These are phyloP conservation scores for Auricularia cornea DNA, from an alignment of 768 basidiomycete species.

Conservation along the genomic window DNA sequence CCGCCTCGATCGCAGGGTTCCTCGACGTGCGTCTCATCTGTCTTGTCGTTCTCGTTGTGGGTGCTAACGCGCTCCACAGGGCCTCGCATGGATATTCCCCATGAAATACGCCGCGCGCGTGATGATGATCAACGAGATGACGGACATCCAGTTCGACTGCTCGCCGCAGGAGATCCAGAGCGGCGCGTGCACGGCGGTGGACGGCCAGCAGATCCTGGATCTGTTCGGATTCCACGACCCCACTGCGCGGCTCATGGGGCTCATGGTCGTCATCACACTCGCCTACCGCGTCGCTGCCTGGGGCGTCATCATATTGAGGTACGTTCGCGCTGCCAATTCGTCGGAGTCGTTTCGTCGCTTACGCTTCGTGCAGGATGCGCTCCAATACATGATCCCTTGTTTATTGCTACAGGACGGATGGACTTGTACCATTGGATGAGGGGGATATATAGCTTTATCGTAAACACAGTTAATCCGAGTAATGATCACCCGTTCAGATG, in stretches of 20 bases:
- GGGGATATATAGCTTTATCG: too few relatives aligned
- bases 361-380: too few relatives aligned
- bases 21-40: neutral
- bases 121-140: slow-evolving; percentile 2
- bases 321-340: neutral
- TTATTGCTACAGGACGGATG: too few relatives aligned
- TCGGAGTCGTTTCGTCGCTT: too few relatives aligned
- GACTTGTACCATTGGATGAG: too few relatives aligned
- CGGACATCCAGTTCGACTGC: neutral
- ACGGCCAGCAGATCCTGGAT: neutral
- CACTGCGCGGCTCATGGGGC: neutral
- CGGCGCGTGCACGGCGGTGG: neutral
- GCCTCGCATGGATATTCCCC: neutral
- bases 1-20: neutral
- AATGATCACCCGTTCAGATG: too few relatives aligned
- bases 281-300: neutral
- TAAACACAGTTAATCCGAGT: too few relatives aligned
- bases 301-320: neutral
- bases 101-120: neutral
- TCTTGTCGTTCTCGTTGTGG: neutral
- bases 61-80: neutral
- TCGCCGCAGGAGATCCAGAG: neutral
- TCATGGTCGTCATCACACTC: neutral
- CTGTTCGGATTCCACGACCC: neutral
- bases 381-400: too few relatives aligned